Conservation (phyloP, 2,329 filamentous ascomycete genomes). For the Colletotrichum camelliae region DNA sequence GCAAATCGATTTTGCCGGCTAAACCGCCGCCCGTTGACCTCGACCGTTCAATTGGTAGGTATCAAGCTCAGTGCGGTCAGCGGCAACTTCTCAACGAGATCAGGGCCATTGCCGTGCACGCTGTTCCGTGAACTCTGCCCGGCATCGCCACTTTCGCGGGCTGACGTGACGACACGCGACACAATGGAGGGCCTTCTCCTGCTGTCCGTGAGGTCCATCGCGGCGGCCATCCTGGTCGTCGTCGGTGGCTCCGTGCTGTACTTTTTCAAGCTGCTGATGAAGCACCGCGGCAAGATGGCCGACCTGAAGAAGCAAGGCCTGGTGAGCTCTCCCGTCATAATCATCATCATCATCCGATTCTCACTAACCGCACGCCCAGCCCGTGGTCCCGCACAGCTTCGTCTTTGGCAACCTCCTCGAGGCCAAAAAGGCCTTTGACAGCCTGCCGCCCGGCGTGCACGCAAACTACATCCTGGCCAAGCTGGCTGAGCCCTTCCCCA, state of each 20-base stretch:
- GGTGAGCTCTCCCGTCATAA: neutral
- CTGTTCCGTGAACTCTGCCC: neutral
- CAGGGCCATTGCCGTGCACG: neutral
- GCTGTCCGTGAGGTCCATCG: neutral
- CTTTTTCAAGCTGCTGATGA: neutral
- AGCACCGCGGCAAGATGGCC: conserved; percentile 7
- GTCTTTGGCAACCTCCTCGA: conserved; percentile 34
- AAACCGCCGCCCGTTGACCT: neutral
- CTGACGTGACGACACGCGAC: neutral
- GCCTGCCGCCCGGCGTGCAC: conserved; percentile 9
- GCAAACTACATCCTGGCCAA: neutral
- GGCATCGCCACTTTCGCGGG: neutral
- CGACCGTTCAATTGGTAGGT: neutral
- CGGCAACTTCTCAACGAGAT: neutral
- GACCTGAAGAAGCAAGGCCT: conserved; percentile 11
- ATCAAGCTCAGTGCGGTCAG: neutral
- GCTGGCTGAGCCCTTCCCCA: conserved; percentile 23
- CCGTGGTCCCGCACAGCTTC: conserved; percentile 31
- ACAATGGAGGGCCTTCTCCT: neutral
- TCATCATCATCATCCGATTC: neutral
- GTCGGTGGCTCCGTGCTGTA: neutral
- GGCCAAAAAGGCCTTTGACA: conserved; percentile 29
- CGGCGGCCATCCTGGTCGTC: neutral
- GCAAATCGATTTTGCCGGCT: neutral
- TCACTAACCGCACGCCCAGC: conserved; percentile 21